phyloP scores from a whole-genome alignment of 495 filamentous ascomycete species.

The Aspergillus olivimuriae region DNA sequence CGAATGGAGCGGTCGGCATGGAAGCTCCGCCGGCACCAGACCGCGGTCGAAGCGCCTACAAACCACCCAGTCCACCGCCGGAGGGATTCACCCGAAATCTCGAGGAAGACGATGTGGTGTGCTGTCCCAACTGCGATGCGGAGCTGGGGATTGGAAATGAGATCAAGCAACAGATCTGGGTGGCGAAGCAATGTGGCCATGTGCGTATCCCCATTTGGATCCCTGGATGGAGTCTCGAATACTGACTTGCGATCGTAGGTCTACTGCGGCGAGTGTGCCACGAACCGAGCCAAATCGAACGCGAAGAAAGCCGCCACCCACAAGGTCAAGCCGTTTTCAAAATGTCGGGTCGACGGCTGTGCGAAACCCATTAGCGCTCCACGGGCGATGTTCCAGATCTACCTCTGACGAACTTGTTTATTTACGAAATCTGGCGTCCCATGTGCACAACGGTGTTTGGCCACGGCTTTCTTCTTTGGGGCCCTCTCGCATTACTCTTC shows the following conservation, averaged over 20 bases:
- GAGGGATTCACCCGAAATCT: conserved; percentile 61
- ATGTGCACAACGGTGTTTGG: conserved; percentile 13
- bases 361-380: conserved; percentile 29
- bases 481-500: conserved; percentile 4
- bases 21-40: conserved; percentile 14
- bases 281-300: conserved; percentile 39
- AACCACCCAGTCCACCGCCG: conserved; percentile 49
- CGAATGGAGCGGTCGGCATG: too few relatives aligned
- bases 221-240: too few relatives aligned
- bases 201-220: conserved; percentile 47
- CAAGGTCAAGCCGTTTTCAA: conserved; percentile 37
- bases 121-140: conserved; percentile 66
- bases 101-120: conserved; percentile 54
- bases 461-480: conserved; percentile 4
- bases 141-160: conserved; percentile 60
- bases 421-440: background rate
- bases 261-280: conserved; percentile 64
- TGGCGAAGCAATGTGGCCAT: conserved; percentile 68
- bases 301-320: conserved; percentile 23
- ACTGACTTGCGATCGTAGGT: too few relatives aligned
- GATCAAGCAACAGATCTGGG: conserved; percentile 62
- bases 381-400: conserved; percentile 42
- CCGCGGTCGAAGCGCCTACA: conserved; percentile 46
- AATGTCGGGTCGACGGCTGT: conserved; percentile 47
- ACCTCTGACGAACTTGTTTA: conserved; percentile 17